These are phyloP conservation scores for Penicillium sp. DNA, from an alignment of 2,329 filamentous ascomycete genomes.

Conservation along the genomic window DNA sequence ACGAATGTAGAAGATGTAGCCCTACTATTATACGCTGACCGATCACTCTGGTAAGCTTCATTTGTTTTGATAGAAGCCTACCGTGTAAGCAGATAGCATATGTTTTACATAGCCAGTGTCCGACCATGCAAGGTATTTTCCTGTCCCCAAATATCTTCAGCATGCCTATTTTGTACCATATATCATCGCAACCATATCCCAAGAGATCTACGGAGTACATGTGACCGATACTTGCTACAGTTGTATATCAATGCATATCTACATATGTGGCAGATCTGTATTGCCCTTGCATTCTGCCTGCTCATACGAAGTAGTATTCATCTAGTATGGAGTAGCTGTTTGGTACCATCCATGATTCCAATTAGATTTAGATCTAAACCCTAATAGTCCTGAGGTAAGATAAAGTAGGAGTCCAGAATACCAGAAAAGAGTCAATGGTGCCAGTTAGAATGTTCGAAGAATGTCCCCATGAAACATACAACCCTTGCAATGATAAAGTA, in stretches of 20 bases:
- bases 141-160: background rate
- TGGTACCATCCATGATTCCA: background rate
- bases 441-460: constrained; percentile 6
- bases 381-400: background rate
- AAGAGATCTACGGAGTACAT: background rate
- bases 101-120: background rate
- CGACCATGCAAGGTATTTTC: background rate
- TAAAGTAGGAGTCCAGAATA: constrained; percentile 3
- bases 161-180: background rate
- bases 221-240: constrained; percentile 2
- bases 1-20: constrained; percentile 10
- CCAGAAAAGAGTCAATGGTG: background rate
- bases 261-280: background rate
- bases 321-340: background rate
- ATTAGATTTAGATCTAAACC: background rate
- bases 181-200: background rate
- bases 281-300: background rate
- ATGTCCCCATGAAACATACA: background rate
- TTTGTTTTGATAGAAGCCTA: background rate
- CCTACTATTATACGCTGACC: background rate
- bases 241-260: background rate
- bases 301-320: background rate
- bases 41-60: background rate
- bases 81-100: background rate
- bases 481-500: constrained; percentile 7